Base-by-base conservation (phyloP, 2,329 filamentous ascomycete genomes). In the Clonostachys solani region DNA sequence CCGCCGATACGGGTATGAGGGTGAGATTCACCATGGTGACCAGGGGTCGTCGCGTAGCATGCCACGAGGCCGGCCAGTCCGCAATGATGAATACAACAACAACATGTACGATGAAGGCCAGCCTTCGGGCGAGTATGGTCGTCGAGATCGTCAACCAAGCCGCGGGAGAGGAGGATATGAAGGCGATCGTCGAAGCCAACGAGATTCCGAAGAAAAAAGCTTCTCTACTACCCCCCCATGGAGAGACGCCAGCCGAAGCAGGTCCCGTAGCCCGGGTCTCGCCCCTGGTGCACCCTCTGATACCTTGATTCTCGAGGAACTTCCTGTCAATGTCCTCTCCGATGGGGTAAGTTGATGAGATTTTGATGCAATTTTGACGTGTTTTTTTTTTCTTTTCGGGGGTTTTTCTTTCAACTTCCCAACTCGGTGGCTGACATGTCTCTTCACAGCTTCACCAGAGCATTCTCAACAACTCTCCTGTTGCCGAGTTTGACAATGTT, bases 271-370 rank as follows among this genome's bases (percentile, higher is more conserved):
- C 48, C 67, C 60, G 34, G 60, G 52, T 34, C 62, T 60, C 43
- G 66, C 69, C 42, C 65, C 68, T 29, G 69, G 69, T 43, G 58
- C 55, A 48, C 74, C 74, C 33, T 75, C 67, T 52, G 69, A 76
- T 51, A 78, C 74, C 34, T 66, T 81, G 45, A 78, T 81, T 46
- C 64, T 82, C 40, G 78, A 82, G 56, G 76, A 77, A 46, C 55
- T 81, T 47, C 40, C 23, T 40, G 33, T 17, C 47, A 16, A 9
- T 46, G 42, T 45, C 44, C 46, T 34, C 48, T 34, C 46, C 12
- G n/a, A n/a, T 3, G 37, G 8, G n/a, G n/a, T 40, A 18, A n/a
- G n/a, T 13, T 40, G 37, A 17, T 16, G 19, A 15, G 8, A 4
- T 29, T 7, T 43, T 43, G 36, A 17, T 16, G 19, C 41, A 17